Percentiles rank a stretch among this genome's conserved stretches.
Evolutionary conservation across 2,329 filamentous ascomycete genomes (phyloP).

Genomic region (Fusarium drepaniforme): DNA sequence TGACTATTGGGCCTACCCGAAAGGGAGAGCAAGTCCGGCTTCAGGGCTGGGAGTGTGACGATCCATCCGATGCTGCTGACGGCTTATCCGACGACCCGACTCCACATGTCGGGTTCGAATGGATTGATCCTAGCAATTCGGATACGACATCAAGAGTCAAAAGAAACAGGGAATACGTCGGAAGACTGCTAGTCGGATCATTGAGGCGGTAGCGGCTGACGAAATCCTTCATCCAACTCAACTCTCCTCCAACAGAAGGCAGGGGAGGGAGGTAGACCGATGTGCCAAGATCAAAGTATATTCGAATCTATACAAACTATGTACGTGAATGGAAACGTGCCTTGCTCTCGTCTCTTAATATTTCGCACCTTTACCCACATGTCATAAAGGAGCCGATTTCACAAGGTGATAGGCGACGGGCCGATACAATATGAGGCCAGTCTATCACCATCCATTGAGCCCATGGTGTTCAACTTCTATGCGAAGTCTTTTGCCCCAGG

Average conservation of each 20-base stretch:
- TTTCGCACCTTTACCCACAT: neutral
- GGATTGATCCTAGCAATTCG: neutral
- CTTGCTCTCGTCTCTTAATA: neutral
- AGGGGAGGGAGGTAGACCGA: neutral
- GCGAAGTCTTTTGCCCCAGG: neutral
- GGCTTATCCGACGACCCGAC: neutral
- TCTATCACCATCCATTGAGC: neutral
- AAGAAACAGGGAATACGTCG: neutral
- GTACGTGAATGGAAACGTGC: neutral
- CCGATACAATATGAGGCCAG: neutral
- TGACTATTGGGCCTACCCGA: neutral
- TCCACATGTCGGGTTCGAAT: neutral
- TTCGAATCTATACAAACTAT: neutral
- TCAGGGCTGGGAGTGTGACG: neutral
- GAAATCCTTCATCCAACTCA: neutral
- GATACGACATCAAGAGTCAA: neutral
- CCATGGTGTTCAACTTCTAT: neutral
- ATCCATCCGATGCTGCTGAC: neutral
- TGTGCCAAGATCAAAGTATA: neutral
- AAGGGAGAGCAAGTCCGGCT: neutral
- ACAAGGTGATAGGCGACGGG: too few species aligned
- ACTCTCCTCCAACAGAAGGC: neutral
- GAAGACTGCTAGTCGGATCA: neutral
- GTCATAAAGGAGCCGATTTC: neutral
- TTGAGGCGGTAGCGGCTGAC: neutral